Conservation (phyloP, 2,329 filamentous ascomycete genomes). For the Colletotrichum phormii region DNA sequence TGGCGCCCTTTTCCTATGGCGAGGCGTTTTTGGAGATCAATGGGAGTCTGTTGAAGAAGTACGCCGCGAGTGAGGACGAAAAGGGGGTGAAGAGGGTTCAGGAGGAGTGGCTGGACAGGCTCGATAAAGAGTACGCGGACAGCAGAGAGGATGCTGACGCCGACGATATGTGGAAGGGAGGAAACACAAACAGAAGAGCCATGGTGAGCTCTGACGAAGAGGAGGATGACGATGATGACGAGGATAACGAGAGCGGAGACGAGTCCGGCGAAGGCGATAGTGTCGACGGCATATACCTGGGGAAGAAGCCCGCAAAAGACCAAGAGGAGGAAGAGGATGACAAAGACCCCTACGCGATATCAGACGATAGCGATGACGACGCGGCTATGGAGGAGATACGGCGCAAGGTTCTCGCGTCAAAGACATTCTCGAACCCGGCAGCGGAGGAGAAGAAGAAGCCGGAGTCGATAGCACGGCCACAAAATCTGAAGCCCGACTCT, state of each 20-base stretch:
- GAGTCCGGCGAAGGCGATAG: conserved; percentile 58
- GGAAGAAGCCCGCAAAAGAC: conserved; percentile 58
- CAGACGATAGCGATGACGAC: conserved; percentile 84
- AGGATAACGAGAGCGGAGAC: conserved; percentile 57
- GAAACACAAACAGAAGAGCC: conserved; percentile 82
- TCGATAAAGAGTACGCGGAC: conserved; percentile 90
- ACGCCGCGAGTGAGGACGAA: conserved; percentile 85
- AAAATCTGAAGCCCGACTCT: conserved; percentile 68
- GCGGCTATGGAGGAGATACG: conserved; percentile 92
- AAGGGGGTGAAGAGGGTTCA: conserved; percentile 86
- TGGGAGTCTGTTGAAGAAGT: conserved; percentile 80
- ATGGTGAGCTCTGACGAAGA: conserved; percentile 67
- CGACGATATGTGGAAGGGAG: conserved; percentile 88
- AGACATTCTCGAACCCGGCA: conserved; percentile 79
- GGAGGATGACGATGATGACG: conserved; percentile 64
- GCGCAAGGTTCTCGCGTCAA: conserved; percentile 89
- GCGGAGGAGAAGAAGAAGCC: conserved; percentile 63
- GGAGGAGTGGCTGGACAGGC: conserved; percentile 86
- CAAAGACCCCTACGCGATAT: conserved; percentile 79
- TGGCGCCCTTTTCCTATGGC: conserved; percentile 90
- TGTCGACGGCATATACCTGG: conserved; percentile 70
- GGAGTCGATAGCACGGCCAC: conserved; percentile 71
- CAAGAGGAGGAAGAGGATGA: conserved; percentile 60
- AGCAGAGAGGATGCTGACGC: conserved; percentile 75
- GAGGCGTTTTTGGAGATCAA: conserved; percentile 93